A percentile compares a stretch with the other conserved stretches of the same genome.
phyloP scores from a whole-genome alignment of 768 basidiomycete species.

The Mycena pura region DNA sequence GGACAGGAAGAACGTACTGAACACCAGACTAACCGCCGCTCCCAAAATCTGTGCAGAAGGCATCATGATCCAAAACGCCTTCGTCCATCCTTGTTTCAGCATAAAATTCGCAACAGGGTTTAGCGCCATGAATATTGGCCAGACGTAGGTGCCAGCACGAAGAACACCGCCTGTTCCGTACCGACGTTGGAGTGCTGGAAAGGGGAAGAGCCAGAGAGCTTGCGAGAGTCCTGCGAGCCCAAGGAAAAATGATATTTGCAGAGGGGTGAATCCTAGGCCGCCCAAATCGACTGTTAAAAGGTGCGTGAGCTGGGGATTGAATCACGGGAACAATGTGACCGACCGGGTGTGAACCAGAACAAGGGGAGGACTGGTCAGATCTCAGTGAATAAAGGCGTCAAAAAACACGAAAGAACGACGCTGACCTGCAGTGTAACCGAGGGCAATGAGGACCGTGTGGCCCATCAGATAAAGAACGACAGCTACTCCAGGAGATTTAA shows the following conservation, averaged over 20 bases:
- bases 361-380: neutral
- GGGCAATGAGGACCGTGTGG: neutral
- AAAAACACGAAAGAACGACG: too few relatives aligned
- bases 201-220: neutral
- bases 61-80: conserved; percentile 1
- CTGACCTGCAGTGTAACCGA: neutral
- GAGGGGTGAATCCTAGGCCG: neutral
- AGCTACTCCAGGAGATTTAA: neutral
- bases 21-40: neutral
- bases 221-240: neutral
- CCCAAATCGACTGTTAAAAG: neutral
- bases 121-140: neutral
- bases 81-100: neutral
- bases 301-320: neutral
- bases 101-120: neutral
- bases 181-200: neutral
- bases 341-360: neutral
- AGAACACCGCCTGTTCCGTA: neutral
- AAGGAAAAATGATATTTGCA: neutral
- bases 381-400: too few relatives aligned
- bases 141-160: neutral
- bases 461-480: neutral
- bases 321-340: neutral
- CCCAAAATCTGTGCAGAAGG: neutral
- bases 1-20: neutral